Evolutionary conservation across 2,329 filamentous ascomycete species (phyloP).

Genomic region (Cladosporium sp.): DNA sequence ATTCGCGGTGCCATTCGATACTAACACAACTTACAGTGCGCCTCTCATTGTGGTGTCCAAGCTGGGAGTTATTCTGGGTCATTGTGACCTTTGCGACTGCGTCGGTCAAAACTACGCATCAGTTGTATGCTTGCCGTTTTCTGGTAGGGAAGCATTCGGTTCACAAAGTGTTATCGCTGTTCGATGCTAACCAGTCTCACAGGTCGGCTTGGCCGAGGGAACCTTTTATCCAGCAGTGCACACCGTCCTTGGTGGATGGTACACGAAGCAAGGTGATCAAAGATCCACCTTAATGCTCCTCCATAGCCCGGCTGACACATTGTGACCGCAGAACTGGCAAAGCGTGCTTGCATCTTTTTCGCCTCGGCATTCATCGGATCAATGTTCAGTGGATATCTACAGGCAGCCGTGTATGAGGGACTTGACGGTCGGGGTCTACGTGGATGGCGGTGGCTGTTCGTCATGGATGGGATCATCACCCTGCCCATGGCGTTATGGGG

Average conservation of each 20-base stretch:
- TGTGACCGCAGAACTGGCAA: constrained; percentile 40
- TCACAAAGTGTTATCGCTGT: not conserved
- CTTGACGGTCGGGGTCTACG: constrained; percentile 44
- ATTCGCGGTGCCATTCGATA: not conserved
- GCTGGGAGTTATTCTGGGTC: constrained; percentile 8
- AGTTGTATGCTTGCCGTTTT: not conserved
- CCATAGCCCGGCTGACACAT: not conserved
- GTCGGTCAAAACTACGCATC: not conserved
- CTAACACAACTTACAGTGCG: not conserved
- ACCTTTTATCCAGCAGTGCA: constrained; percentile 33
- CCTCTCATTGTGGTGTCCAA: not conserved
- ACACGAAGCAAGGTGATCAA: constrained; percentile 24
- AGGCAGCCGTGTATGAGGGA: constrained; percentile 28
- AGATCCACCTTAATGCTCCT: not conserved
- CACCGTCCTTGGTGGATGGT: constrained; percentile 45
- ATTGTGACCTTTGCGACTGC: constrained; percentile 11
- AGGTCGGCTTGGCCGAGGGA: constrained; percentile 1
- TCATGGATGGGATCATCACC: constrained; percentile 59
- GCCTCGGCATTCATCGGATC: not conserved
- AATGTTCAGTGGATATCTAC: constrained; percentile 19
- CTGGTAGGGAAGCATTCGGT: not conserved
- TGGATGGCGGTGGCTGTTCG: constrained; percentile 54
- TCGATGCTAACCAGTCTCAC: not conserved
- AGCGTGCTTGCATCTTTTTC: constrained; percentile 41
- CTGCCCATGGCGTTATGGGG: constrained; percentile 13